Base-by-base conservation (phyloP, 208 protist species). In the Endotrypanum monterogeii region DNA sequence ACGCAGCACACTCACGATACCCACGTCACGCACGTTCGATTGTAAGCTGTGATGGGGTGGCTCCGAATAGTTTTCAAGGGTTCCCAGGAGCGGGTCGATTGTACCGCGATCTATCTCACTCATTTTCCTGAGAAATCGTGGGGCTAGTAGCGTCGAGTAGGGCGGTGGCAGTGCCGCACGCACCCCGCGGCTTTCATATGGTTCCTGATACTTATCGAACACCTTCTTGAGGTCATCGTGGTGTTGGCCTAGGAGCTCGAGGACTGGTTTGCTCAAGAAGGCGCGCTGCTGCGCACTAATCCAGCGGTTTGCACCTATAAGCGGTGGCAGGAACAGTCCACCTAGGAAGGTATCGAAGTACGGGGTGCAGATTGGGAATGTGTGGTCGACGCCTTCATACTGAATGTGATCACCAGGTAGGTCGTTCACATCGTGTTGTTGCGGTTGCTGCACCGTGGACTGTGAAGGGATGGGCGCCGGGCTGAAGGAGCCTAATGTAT, bases 1-100 rank as follows among this genome's bases (percentile, higher is more conserved):
- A 35, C 83, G 83, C 69, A 95, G 58, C 9, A 93, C 85, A 12
- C 79, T 83, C 28, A 90, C 90, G 58, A 95, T 95, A 48, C 90
- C 89, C 35, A 93, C 76, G 41, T 91, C 87, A 18, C 73, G 79
- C 67, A 73, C 48, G 9, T 37, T 23, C 9, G 23, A 51, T 30
- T 52, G 6, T 2, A 54, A 63, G 11, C 32, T 37, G 14, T 2
- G 23, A 18, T 73, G 55, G 2, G 55, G 63, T 48, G 74, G 69
- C 18, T 65, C 75, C 55, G 66, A 35, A 37, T 70, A 25, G 3
- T 66, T 52, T 1, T 63, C 76, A 12, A 48, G 63, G 25, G 50
- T 65, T 18, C 54, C 46, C 23, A 56, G 54, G 48, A 76, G 35
- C 39, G 62, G 51, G 12, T 25, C 67, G 16, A 28, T 76, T 9